These are phyloP conservation scores for Yamadazyma spencermartinsiae DNA, from an alignment of 1,139 yeast species.

Conservation along the genomic window DNA sequence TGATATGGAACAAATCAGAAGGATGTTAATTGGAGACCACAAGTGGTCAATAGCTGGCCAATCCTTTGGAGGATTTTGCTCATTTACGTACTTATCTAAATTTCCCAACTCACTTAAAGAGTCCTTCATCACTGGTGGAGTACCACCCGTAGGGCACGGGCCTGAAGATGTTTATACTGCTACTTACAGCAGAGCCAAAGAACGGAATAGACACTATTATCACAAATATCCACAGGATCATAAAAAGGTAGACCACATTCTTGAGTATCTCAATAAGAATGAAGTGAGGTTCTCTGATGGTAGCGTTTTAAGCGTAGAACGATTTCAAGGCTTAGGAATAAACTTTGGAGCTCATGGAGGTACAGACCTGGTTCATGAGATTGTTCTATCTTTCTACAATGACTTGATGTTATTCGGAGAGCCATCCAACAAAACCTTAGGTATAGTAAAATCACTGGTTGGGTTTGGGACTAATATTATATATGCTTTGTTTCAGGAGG, in stretches of 20 bases:
- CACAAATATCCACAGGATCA: slow-evolving; percentile 49
- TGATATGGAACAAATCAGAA: slow-evolving; percentile 50
- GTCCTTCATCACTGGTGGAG: slow-evolving; percentile 54
- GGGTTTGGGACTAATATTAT: slow-evolving; percentile 54
- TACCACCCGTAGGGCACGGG: slow-evolving; percentile 48
- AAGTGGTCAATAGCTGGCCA: slow-evolving; percentile 59
- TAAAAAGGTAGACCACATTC: slow-evolving; percentile 35
- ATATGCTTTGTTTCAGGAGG: slow-evolving; percentile 58
- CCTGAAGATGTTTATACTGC: slow-evolving; percentile 50
- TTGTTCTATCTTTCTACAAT: slow-evolving; percentile 38
- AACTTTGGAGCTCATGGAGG: slow-evolving; percentile 54
- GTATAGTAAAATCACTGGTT: slow-evolving; percentile 28
- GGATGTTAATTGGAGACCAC: slow-evolving; percentile 28
- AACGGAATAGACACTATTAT: slow-evolving; percentile 50
- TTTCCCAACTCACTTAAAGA: slow-evolving; percentile 40
- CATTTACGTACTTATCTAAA: slow-evolving; percentile 50
- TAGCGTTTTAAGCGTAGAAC: slow-evolving; percentile 47
- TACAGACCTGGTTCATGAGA: slow-evolving; percentile 44
- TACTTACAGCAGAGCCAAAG: slow-evolving; percentile 46
- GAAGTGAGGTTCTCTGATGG: slow-evolving; percentile 47
- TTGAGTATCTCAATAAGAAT: slow-evolving; percentile 30
- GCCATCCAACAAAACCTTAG: slow-evolving; percentile 38
- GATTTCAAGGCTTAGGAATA: slow-evolving; percentile 55
- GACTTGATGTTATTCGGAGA: slow-evolving; percentile 35
- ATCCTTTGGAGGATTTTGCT: slow-evolving; percentile 58